Conservation (phyloP, 2,329 filamentous ascomycete genomes). For the Diplocarpon mali region DNA sequence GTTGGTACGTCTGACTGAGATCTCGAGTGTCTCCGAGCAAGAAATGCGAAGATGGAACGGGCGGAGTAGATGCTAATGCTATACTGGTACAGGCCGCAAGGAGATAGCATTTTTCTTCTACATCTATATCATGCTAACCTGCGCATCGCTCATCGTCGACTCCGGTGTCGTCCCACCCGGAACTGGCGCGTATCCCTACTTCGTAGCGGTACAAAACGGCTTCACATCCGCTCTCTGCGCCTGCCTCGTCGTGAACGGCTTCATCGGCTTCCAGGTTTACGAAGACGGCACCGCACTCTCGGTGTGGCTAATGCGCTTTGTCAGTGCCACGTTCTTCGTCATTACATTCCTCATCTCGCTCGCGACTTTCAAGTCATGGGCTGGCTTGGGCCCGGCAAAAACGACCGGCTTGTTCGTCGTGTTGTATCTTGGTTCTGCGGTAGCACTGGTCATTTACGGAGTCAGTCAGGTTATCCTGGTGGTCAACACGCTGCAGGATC, state of each 20-base stretch:
- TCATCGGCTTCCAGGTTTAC: slow-evolving; percentile 96
- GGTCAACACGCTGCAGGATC: slow-evolving; percentile 79
- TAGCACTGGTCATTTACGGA: slow-evolving; percentile 77
- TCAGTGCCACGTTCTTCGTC: slow-evolving; percentile 70
- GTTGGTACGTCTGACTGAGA: slow-evolving; percentile 54
- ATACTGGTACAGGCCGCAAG: slow-evolving; percentile 40
- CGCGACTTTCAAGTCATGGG: slow-evolving; percentile 88
- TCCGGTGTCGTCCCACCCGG: slow-evolving; percentile 83
- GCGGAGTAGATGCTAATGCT: slow-evolving; percentile 9
- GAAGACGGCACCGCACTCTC: slow-evolving; percentile 92
- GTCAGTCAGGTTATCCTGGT: slow-evolving; percentile 84
- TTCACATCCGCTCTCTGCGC: slow-evolving; percentile 77
- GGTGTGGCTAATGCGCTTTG: slow-evolving; percentile 79
- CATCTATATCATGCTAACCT: slow-evolving; percentile 82
- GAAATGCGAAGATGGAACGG: neutral
- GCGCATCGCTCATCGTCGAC: slow-evolving; percentile 81
- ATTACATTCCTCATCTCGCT: slow-evolving; percentile 81
- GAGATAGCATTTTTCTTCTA: slow-evolving; percentile 89
- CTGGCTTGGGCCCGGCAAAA: slow-evolving; percentile 71
- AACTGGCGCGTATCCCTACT: slow-evolving; percentile 75
- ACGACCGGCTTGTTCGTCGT: slow-evolving; percentile 86
- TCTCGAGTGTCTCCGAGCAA: too few species aligned
- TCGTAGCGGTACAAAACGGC: slow-evolving; percentile 78
- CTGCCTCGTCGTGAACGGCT: slow-evolving; percentile 89
- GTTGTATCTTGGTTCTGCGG: slow-evolving; percentile 79